A percentile compares a stretch with the other conserved stretches of the same genome.
phyloP scores from a whole-genome alignment of 805 yeast species.

The Saccharomycopsis olivae region DNA sequence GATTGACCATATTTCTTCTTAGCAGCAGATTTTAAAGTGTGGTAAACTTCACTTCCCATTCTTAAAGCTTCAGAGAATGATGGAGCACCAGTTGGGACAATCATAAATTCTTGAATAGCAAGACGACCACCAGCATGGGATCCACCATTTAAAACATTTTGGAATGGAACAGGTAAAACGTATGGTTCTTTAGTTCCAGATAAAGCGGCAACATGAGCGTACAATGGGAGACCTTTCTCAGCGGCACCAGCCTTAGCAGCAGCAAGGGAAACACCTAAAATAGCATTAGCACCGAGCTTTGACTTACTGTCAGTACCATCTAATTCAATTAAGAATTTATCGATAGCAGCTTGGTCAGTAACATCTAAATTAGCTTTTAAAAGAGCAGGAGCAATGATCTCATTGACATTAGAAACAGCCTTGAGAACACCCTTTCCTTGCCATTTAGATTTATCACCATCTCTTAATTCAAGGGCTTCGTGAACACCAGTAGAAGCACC shows the following conservation, averaged over 20 bases:
- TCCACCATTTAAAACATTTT: slow-evolving; percentile 98
- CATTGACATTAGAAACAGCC: slow-evolving; percentile 95
- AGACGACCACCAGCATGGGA: slow-evolving; percentile 99
- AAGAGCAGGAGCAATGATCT: slow-evolving; percentile 89
- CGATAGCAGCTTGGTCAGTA: slow-evolving; percentile 77
- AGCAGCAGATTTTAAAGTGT: slow-evolving; percentile 84
- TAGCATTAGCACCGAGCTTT: slow-evolving; percentile 97
- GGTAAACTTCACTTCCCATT: slow-evolving; percentile 97
- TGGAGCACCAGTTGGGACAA: slow-evolving; percentile 88
- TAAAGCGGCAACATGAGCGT: slow-evolving; percentile 79
- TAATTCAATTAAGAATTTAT: slow-evolving; percentile 71
- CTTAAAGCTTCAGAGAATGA: slow-evolving; percentile 92
- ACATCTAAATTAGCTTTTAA: slow-evolving; percentile 63
- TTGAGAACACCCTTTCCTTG: slow-evolving; percentile 96
- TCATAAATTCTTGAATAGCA: slow-evolving; percentile 99
- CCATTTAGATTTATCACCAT: slow-evolving; percentile 96
- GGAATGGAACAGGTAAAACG: slow-evolving; percentile 98
- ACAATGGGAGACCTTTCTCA: slow-evolving; percentile 85
- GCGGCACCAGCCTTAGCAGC: slow-evolving; percentile 98
- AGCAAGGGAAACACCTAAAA: slow-evolving; percentile 95
- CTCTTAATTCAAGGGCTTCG: slow-evolving; percentile 98
- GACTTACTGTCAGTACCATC: slow-evolving; percentile 98
- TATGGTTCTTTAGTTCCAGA: slow-evolving; percentile 60
- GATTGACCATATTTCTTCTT: slow-evolving; percentile 94
- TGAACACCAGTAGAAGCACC: slow-evolving; percentile 99